Percentiles rank a stretch among this genome's conserved stretches.
Conservation (phyloP, 371 early-diverging fungal species). For the Mortierella sp. region DNA sequence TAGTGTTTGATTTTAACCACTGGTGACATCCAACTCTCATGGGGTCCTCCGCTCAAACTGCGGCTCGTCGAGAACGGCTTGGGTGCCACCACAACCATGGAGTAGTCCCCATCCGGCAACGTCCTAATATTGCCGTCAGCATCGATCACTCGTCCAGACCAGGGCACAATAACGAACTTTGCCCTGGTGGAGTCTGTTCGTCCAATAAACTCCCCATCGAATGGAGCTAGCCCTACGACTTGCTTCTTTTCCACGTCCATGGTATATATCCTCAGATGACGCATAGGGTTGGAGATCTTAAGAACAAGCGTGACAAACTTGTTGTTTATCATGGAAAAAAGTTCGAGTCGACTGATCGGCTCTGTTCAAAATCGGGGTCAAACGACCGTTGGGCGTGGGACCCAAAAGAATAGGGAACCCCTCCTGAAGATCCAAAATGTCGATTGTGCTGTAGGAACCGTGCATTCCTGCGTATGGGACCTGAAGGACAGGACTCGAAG, state of each 20-base stretch:
- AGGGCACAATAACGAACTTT: conserved; percentile 34
- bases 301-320: conserved; percentile 24
- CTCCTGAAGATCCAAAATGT: conserved; percentile 29
- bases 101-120: conserved; percentile 28
- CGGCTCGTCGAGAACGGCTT: conserved; percentile 31
- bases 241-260: conserved; percentile 7
- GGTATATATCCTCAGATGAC: conserved; percentile 25
- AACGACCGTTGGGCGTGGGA: conserved; percentile 12
- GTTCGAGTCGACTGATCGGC: neutral
- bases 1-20: conserved; percentile 16
- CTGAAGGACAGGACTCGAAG: conserved; percentile 20
- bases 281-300: conserved; percentile 46
- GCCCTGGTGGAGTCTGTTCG: conserved; percentile 29
- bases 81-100: conserved; percentile 25
- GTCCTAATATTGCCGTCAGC: neutral
- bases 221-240: conserved; percentile 27
- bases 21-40: conserved; percentile 41
- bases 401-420: conserved; percentile 37
- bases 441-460: conserved; percentile 40
- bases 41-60: neutral
- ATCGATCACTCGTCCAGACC: conserved; percentile 20
- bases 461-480: conserved; percentile 45
- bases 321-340: conserved; percentile 23
- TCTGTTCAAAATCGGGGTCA: conserved; percentile 10
- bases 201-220: conserved; percentile 34